Base-by-base conservation (phyloP, 495 filamentous ascomycete genomes). In the Penicillium longicatenatum region DNA sequence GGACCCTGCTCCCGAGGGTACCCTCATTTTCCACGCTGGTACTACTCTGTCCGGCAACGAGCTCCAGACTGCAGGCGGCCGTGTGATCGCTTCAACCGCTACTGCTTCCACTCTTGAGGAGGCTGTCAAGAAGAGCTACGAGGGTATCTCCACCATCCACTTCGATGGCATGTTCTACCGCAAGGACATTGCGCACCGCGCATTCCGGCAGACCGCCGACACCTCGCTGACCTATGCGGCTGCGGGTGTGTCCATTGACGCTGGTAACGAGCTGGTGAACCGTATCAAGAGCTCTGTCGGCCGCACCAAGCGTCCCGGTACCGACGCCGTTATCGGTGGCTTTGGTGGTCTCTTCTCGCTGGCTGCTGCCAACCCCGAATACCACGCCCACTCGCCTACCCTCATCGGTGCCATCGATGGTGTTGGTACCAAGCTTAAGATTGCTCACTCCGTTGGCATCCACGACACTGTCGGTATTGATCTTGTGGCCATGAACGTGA, bases 401-500 rank as follows among this genome's bases (percentile, higher is more conserved):
- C 75, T 97, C 42, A 89, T 98, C 30, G 88, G 89, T 42, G 93
- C 90, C 42, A 97, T 97, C 59, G 95, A 98, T 70, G 94, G 94
- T 52, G 90, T 98, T 17, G 94, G 94, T 41, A 98, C 94, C 29
- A 98, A 98, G 77, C 86, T 97, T 59, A 93, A 92, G 77, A 89
- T 98, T 63, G 95, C 94, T 8, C 92, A 94, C 67, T 84, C 86
- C 5, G 88, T 93, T 65, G 81, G 85, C 51, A 90, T 96, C 75
- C 93, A 97, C 75, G 86, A 90, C 72, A 96, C 91, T 6, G 92
- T 98, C 12, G 93, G 91, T 60, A 91, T 98, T 64, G 94, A 98
- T 70, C 83, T 98, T 12, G 95, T 98, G 2, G 94, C 94, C 60
- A 98, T 98, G 95, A 96, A 95, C 71, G 94, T 97, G 67, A 98